phyloP scores from a whole-genome alignment of 257 asterid genomes.

The Nicotiana knightiana region DNA sequence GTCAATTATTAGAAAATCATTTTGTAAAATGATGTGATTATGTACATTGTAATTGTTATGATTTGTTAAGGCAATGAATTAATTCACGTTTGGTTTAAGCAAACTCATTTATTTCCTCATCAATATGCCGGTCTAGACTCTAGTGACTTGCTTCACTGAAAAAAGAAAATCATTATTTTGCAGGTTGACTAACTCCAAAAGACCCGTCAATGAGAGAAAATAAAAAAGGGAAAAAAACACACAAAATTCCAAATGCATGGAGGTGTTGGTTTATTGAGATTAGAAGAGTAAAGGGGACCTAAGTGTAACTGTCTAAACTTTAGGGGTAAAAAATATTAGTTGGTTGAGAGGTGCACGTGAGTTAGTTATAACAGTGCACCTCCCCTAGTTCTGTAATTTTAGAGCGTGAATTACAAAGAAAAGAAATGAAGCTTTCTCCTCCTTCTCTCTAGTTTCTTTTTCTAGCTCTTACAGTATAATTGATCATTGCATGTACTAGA shows the following conservation, averaged over 20 bases:
- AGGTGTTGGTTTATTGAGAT: no score
- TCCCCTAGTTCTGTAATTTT: no score
- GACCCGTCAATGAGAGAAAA: neutral
- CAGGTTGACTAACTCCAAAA: neutral
- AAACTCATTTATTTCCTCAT: neutral
- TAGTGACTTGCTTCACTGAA: neutral
- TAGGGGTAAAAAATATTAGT: no score
- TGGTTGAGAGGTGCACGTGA: no score
- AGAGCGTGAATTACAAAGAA: no score
- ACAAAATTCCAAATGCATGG: neutral
- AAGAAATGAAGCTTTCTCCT: no score
- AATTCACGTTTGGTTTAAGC: neutral
- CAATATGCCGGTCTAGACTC: neutral
- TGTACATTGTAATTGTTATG: neutral
- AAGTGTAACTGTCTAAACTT: no score
- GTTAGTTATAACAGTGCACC: no score
- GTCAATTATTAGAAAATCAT: neutral
- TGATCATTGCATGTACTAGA: no score
- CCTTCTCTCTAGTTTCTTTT: no score
- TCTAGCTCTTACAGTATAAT: no score
- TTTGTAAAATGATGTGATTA: neutral
- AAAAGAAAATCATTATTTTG: neutral
- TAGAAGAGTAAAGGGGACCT: no score
- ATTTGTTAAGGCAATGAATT: neutral
- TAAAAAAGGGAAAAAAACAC: neutral